phyloP scores from a whole-genome alignment of 2,329 filamentous ascomycete species.

The Ilyonectria mors-panacis region DNA sequence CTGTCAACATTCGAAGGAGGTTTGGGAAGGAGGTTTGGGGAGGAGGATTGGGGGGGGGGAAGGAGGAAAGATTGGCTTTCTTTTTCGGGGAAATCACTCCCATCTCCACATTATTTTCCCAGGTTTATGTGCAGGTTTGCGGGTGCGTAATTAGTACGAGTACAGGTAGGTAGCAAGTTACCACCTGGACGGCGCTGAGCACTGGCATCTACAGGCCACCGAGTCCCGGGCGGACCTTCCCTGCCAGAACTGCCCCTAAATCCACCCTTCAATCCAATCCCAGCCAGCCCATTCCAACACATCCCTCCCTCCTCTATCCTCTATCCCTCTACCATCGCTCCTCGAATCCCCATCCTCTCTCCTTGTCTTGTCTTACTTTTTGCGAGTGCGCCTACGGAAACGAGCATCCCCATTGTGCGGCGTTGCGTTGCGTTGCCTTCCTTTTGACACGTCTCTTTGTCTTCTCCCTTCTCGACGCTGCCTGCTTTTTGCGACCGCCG shows the following conservation, averaged over 20 bases:
- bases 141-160: too few relatives aligned
- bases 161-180: too few relatives aligned
- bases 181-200: too few relatives aligned
- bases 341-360: slow-evolving; percentile 5
- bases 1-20: too few relatives aligned
- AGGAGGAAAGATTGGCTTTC: too few relatives aligned
- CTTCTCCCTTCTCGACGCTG: background rate
- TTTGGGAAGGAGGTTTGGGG: too few relatives aligned
- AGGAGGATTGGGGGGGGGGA: too few relatives aligned
- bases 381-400: slow-evolving; percentile 15
- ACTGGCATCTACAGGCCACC: background rate
- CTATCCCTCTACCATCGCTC: slow-evolving; percentile 9
- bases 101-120: slow-evolving; percentile 8
- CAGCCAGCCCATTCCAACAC: slow-evolving; percentile 40
- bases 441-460: background rate
- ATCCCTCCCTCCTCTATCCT: slow-evolving; percentile 23
- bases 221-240: background rate
- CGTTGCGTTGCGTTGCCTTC: background rate
- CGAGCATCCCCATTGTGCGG: background rate
- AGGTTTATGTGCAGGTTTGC: background rate
- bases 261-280: slow-evolving; percentile 37
- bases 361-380: slow-evolving; percentile 12
- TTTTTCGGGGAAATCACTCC: background rate
- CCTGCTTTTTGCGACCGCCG: background rate
- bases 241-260: slow-evolving; percentile 22